Evolutionary conservation across 805 yeast genomes (phyloP).

Genomic region (Candida insectorum): DNA sequence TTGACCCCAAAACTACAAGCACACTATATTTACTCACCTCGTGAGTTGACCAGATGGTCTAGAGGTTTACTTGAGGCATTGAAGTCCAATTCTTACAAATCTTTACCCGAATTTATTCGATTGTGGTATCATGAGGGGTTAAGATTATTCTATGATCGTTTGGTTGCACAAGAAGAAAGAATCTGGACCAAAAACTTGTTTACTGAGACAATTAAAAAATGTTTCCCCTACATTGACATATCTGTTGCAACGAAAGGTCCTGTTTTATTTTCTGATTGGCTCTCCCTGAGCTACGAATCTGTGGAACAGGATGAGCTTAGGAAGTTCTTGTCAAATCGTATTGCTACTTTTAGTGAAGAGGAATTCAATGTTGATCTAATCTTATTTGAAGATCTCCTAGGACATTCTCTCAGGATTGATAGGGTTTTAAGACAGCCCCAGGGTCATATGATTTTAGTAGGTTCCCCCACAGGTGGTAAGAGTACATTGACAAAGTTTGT

Average conservation of each 20-base stretch:
- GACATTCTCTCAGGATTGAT: conserved; percentile 74
- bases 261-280: conserved; percentile 71
- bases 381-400: conserved; percentile 66
- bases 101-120: conserved; percentile 47
- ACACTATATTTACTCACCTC: conserved; percentile 80
- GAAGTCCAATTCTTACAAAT: conserved; percentile 29
- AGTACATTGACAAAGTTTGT: conserved; percentile 75
- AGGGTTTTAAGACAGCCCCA: conserved; percentile 80
- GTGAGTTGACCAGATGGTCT: conserved; percentile 87
- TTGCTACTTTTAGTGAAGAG: conserved; percentile 75
- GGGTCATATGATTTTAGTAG: conserved; percentile 86
- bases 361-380: conserved; percentile 60
- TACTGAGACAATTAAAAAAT: conserved; percentile 22
- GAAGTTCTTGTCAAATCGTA: conserved; percentile 58
- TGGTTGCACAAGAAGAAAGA: conserved; percentile 47
- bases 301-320: conserved; percentile 48
- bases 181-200: conserved; percentile 44
- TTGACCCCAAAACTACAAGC: conserved; percentile 40
- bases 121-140: conserved; percentile 81
- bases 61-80: conserved; percentile 65
- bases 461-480: conserved; percentile 80
- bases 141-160: conserved; percentile 73
- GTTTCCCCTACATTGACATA: conserved; percentile 48
- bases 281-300: conserved; percentile 57
- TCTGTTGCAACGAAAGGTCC: conserved; percentile 42